These are phyloP conservation scores for Lyophyllum semitale DNA, from an alignment of 768 basidiomycete species.

Conservation along the genomic window DNA sequence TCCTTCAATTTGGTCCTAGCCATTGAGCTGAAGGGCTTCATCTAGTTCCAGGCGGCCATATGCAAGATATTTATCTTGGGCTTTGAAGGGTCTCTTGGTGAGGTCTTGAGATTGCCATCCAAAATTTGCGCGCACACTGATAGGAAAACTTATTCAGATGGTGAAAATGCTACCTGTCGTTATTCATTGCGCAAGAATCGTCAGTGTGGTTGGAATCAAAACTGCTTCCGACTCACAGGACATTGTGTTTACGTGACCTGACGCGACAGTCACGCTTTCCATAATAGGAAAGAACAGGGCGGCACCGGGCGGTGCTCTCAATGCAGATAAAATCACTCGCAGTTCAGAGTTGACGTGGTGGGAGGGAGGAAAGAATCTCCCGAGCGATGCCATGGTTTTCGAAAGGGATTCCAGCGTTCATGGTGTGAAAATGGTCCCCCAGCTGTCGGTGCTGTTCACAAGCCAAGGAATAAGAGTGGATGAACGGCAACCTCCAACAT, in stretches of 20 bases:
- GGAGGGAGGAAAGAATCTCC: not conserved
- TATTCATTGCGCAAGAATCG: not conserved
- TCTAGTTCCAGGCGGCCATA: not conserved
- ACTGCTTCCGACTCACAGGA: not conserved
- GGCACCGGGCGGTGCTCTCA: not conserved
- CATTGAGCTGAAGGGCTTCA: not conserved
- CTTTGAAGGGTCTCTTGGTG: not conserved
- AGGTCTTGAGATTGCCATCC: not conserved
- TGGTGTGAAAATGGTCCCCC: not conserved
- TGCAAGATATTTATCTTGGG: not conserved
- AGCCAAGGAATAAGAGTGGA: not conserved
- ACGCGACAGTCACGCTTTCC: slow-evolving; percentile 2
- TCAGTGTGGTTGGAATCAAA: not conserved
- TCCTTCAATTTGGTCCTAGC: not conserved
- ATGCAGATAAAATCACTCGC: too few species aligned
- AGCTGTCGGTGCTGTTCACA: not conserved
- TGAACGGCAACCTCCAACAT: not conserved
- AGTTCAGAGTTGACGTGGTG: not conserved
- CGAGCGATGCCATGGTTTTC: not conserved
- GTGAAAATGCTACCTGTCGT: not conserved
- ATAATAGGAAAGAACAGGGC: not conserved
- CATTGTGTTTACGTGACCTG: not conserved
- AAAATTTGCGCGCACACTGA: not conserved
- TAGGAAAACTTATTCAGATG: not conserved
- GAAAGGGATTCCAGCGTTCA: not conserved